Percentiles rank a stretch among this genome's conserved stretches.
These are phyloP conservation scores for Phaeosphaeria sp. DNA, from an alignment of 2,329 filamentous ascomycete genomes.

Conservation along the genomic window DNA sequence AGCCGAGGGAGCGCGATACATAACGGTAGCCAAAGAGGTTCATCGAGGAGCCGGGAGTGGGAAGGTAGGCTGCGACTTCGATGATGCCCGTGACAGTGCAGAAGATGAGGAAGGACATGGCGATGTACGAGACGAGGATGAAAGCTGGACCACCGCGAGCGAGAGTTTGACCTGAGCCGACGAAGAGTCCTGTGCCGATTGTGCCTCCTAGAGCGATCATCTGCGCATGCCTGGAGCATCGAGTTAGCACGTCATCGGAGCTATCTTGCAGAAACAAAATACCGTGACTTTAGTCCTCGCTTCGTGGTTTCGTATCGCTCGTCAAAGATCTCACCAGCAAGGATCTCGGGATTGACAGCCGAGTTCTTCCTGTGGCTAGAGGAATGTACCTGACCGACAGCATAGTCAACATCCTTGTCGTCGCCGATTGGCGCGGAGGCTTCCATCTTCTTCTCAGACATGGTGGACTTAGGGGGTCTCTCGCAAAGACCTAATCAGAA, in stretches of 20 bases:
- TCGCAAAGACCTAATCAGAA: not conserved
- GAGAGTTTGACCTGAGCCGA: constrained; percentile 63
- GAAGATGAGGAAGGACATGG: constrained; percentile 36
- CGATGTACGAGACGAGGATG: constrained; percentile 40
- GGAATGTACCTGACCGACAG: constrained; percentile 14
- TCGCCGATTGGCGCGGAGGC: constrained; percentile 2
- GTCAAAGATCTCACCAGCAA: constrained; percentile 41
- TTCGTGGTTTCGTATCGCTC: constrained; percentile 47
- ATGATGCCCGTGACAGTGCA: constrained; percentile 46
- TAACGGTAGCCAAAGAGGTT: constrained; percentile 57
- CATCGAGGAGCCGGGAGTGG: constrained; percentile 62
- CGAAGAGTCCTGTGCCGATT: constrained; percentile 67
- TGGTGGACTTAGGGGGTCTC: constrained; percentile 1
- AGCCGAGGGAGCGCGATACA: constrained; percentile 68
- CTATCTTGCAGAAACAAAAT: constrained; percentile 24
- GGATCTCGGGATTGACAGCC: constrained; percentile 29
- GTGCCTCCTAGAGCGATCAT: constrained; percentile 69
- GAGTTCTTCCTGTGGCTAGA: constrained; percentile 27
- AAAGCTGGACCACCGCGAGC: constrained; percentile 36
- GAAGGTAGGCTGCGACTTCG: constrained; percentile 63
- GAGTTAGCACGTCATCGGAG: constrained; percentile 44
- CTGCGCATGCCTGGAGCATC: constrained; percentile 57
- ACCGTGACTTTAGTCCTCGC: constrained; percentile 49
- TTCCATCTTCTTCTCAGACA: constrained; percentile 25
- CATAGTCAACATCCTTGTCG: constrained; percentile 14